Base-by-base conservation (phyloP, 163 green algal species). In the Picocystis sp. region DNA sequence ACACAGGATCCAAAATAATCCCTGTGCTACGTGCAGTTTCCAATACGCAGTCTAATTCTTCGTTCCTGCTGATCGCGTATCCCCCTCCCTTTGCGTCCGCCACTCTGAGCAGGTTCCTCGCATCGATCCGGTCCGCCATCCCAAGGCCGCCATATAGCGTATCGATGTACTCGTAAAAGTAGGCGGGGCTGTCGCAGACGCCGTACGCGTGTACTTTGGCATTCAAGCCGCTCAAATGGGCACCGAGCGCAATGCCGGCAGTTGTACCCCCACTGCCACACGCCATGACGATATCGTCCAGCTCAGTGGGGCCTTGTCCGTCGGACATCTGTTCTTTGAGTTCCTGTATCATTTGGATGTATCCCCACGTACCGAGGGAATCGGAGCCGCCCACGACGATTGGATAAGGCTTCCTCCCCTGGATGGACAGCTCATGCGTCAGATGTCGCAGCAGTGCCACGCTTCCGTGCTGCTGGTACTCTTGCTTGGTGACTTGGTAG, bases 1-100 rank as follows among this genome's bases (percentile, higher is more conserved):
- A 96, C 24, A 94, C 83, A 1, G 86, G 83, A 66, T 95, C 87
- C n/a, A 95, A 55, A 5, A 95, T 51, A 6, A 80, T 42, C 48
- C 69, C 83, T 5, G 83, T 94, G 0, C 60, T 44, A 33, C 56
- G 44, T 0, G 83, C 71, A 2, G 90, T 64, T 0, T 79, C 62
- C 55, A 70, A 51, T 6, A 84, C 66, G 1, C 63, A 72, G 15
- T 75, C 19, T 52, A 94, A 70, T 76, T 94, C 85, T 1, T 84
- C 73, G 1, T 76, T 52, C 0, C 52, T 74, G 63, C 77, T 90
- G 6, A 95, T 81, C 3, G 86, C 86, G 52, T 96, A 96, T 1
- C 87, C 87, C 3, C 63, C 47, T 0, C 87, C 87, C 52, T 84
- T 86, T 2, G 81, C 77, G 49, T 94, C 75, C 43, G 79, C 57